These are phyloP conservation scores for Penicillium sp. DNA, from an alignment of 2,329 filamentous ascomycete genomes.

Conservation along the genomic window DNA sequence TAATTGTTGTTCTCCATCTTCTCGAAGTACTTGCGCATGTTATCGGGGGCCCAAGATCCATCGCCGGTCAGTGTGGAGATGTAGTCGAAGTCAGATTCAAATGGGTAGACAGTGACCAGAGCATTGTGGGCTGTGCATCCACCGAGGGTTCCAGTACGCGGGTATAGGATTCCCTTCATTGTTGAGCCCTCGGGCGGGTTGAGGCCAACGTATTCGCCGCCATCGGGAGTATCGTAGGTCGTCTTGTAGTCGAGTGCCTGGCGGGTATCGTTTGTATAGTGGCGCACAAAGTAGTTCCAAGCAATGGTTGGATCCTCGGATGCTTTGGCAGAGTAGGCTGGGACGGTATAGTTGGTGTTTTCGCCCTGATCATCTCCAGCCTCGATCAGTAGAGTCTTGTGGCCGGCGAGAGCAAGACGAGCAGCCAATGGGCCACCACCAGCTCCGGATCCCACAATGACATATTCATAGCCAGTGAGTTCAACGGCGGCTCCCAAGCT, in stretches of 20 bases:
- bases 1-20: slow-evolving; percentile 58
- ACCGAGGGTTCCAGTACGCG: slow-evolving; percentile 57
- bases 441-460: slow-evolving; percentile 39
- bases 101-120: slow-evolving; percentile 60
- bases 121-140: slow-evolving; percentile 65
- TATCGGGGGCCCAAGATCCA: slow-evolving; percentile 56
- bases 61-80: slow-evolving; percentile 63
- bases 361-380: slow-evolving; percentile 38
- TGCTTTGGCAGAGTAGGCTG: slow-evolving; percentile 27
- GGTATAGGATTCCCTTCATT: slow-evolving; percentile 59
- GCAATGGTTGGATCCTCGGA: slow-evolving; percentile 31
- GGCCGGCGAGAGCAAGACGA: slow-evolving; percentile 36
- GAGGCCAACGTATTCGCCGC: slow-evolving; percentile 55
- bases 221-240: slow-evolving; percentile 47
- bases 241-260: slow-evolving; percentile 38
- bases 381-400: slow-evolving; percentile 40
- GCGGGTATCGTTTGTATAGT: slow-evolving; percentile 32
- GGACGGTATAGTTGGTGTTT: slow-evolving; percentile 31
- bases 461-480: slow-evolving; percentile 39
- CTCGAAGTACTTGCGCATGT: slow-evolving; percentile 60
- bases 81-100: slow-evolving; percentile 60
- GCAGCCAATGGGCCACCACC: slow-evolving; percentile 39
- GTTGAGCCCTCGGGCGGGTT: slow-evolving; percentile 55
- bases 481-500: slow-evolving; percentile 20
- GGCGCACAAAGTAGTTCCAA: slow-evolving; percentile 41